phyloP scores from a whole-genome alignment of 352 stramenopile species.

The Sclerospora graminicola region DNA sequence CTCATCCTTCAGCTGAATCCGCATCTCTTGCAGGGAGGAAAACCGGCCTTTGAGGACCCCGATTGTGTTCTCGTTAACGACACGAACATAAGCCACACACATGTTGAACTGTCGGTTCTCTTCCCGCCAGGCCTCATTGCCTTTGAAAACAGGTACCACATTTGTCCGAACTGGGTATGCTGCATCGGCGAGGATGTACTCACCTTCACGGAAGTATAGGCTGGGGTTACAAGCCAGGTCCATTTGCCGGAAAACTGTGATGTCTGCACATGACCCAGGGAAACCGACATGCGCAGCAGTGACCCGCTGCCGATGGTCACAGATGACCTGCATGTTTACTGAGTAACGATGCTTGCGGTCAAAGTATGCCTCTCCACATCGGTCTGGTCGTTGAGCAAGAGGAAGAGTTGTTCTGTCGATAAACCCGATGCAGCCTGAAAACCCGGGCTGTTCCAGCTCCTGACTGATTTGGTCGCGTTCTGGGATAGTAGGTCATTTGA shows the following conservation, averaged over 20 bases:
- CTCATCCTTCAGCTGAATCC: neutral
- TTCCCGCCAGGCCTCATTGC: neutral
- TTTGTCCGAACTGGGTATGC: neutral
- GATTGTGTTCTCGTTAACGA: neutral
- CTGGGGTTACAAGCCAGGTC: neutral
- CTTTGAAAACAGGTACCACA: neutral
- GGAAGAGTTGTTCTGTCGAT: neutral
- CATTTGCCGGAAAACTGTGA: neutral
- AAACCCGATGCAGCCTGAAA: neutral
- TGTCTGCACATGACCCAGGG: neutral
- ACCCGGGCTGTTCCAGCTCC: neutral
- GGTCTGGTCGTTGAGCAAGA: neutral
- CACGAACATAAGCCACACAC: neutral
- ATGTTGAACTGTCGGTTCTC: neutral
- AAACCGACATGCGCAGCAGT: neutral
- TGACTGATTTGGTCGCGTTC: neutral
- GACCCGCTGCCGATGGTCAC: neutral
- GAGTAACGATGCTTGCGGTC: neutral
- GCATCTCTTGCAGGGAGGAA: neutral
- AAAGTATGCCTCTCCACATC: neutral
- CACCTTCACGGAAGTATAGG: neutral
- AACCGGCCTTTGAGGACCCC: neutral
- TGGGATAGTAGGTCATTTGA: neutral
- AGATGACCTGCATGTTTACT: neutral
- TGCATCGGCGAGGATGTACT: neutral